These are phyloP conservation scores for Endoconidiophora polonica DNA, from an alignment of 2,329 filamentous ascomycete genomes.

Conservation along the genomic window DNA sequence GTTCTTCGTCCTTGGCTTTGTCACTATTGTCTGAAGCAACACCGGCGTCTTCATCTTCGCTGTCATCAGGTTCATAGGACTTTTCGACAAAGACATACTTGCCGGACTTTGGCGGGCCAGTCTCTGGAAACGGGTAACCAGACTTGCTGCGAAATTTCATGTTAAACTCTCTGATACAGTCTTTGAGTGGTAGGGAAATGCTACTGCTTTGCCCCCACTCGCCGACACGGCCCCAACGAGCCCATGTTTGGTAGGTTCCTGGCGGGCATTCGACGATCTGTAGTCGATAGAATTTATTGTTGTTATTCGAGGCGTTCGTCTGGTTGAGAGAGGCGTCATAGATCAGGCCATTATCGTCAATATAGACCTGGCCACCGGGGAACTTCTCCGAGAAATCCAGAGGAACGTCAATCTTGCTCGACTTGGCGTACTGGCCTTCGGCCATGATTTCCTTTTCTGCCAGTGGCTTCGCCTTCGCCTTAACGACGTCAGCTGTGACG, in stretches of 20 bases:
- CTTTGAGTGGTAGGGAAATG: constrained; percentile 24
- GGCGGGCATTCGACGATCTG: constrained; percentile 31
- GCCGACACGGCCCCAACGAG: constrained; percentile 65
- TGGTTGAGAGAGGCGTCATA: constrained; percentile 70
- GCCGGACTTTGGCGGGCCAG: constrained; percentile 40
- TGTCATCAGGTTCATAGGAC: constrained; percentile 54
- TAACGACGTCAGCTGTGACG: background rate
- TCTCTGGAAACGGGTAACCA: constrained; percentile 37
- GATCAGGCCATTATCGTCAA: constrained; percentile 49
- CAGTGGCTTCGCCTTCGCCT: constrained; percentile 9
- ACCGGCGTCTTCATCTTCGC: constrained; percentile 30
- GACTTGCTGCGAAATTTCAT: constrained; percentile 48
- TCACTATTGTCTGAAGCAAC: constrained; percentile 12
- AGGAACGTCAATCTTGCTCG: constrained; percentile 29
- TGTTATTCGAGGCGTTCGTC: constrained; percentile 53
- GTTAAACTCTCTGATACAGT: constrained; percentile 35
- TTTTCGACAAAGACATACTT: constrained; percentile 72
- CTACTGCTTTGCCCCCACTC: constrained; percentile 35
- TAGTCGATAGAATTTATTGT: constrained; percentile 70
- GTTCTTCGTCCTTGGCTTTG: constrained; percentile 21
- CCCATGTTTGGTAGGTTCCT: constrained; percentile 33
- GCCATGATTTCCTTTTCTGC: constrained; percentile 22
- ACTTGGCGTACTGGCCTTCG: constrained; percentile 31
- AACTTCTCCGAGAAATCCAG: constrained; percentile 30
- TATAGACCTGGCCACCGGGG: constrained; percentile 37